Evolutionary conservation across 768 basidiomycete species (phyloP), one percentile per base, ranked within the genome.

Genomic region (Kwoniella dendrophila): DNA sequence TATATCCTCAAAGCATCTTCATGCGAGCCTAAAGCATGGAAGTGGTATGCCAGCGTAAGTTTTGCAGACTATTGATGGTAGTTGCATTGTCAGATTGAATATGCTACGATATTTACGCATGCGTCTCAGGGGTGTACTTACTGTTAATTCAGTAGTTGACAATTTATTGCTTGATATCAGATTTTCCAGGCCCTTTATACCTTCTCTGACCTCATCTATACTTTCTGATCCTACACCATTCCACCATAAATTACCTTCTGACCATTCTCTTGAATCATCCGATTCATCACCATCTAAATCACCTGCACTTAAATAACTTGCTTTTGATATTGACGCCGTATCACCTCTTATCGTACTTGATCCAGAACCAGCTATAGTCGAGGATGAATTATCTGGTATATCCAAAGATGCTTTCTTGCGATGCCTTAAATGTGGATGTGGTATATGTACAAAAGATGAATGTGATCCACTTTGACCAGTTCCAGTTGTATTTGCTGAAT

Each of bases 11-110:
- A 79, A 60, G 89, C 91, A 58, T 86, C 84, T 2, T 81, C 77
- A 18, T 87, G 87, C 26, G 84, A 82, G 27, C 87, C 86, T 6
- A 91, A 77, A 0, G 91, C 90, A 77, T 90, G 91, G 3, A 87
- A 86, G 71, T 89, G 88, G 77, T 90, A 91, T 1, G 90, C 90
- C 50, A 90, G 81, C 0, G 85, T 83, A 59, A 90, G 82, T 64
- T 84, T 81, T 16, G 89, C 81, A 11, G 86, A 86, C 90, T 92
- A 68, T 29, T n/a, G n/a, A 54, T 4, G 11, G 50, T 51, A 36
- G 36, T 38, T 38, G 8, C 36, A 18, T 8, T 18, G 8, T 8
- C 8, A 18, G 8, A 38, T 38, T 38, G 18, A 18, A 8, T 38
- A 38, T 38, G 36, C 36, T 8, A 49, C n/a, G 41, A 52, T 38